A percentile compares a stretch with the other conserved stretches of the same genome.
Evolutionary conservation across 1,139 yeast species (phyloP).

Genomic region (Candida albicans): DNA sequence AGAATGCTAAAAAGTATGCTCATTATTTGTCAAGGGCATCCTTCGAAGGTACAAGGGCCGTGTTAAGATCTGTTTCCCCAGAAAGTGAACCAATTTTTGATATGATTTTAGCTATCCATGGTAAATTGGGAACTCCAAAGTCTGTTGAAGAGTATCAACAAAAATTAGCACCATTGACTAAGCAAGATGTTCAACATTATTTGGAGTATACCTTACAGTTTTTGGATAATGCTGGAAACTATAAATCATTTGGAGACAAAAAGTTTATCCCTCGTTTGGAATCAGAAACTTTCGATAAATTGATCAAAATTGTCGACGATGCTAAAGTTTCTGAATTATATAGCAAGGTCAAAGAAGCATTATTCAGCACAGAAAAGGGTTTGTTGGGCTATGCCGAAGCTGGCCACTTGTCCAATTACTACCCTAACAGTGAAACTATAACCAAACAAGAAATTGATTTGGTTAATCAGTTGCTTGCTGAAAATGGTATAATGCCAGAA

Average conservation of each 20-base stretch:
- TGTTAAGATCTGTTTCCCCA: conserved; percentile 78
- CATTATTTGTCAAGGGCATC: conserved; percentile 82
- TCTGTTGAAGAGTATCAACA: conserved; percentile 43
- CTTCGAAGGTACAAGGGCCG: conserved; percentile 78
- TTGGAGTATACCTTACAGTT: conserved; percentile 82
- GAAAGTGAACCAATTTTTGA: conserved; percentile 78
- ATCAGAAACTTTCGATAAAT: conserved; percentile 45
- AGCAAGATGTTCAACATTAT: conserved; percentile 44
- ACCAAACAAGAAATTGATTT: conserved; percentile 63
- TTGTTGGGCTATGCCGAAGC: conserved; percentile 77
- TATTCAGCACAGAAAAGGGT: conserved; percentile 52
- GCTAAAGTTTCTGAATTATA: conserved; percentile 39
- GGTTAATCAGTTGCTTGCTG: conserved; percentile 63
- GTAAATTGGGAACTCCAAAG: conserved; percentile 46
- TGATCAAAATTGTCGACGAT: conserved; percentile 45
- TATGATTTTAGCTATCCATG: conserved; percentile 59
- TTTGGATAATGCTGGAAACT: conserved; percentile 79
- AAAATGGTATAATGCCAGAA: conserved; percentile 71
- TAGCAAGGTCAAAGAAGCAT: conserved; percentile 41
- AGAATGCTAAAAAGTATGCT: conserved; percentile 58
- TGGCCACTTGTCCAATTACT: conserved; percentile 76
- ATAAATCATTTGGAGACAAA: conserved; percentile 85
- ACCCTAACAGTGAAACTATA: conserved; percentile 50
- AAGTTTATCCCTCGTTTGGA: conserved; percentile 73
- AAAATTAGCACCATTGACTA: conserved; percentile 24